Conservation (phyloP, 768 basidiomycete genomes). For the Mycena metata region DNA sequence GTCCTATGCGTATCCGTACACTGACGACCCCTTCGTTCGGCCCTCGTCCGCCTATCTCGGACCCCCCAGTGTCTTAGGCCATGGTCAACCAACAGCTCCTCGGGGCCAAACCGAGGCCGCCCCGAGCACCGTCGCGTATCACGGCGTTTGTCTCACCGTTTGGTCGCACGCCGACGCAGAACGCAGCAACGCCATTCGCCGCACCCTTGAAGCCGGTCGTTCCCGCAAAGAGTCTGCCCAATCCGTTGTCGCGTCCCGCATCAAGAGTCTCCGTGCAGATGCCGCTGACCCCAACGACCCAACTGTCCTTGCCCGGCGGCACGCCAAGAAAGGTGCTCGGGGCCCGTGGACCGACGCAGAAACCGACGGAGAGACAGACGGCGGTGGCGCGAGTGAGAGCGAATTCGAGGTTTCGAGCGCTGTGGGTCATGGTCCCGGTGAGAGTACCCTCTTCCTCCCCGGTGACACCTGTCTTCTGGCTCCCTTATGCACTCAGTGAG, state of each 20-base stretch:
- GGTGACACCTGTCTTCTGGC: conserved; percentile 95
- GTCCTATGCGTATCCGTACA: conserved; percentile 81
- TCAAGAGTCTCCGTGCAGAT: conserved; percentile 75
- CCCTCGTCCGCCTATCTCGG: conserved; percentile 87
- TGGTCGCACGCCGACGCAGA: conserved; percentile 97
- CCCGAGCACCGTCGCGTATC: conserved; percentile 75
- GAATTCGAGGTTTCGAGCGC: conserved; percentile 89
- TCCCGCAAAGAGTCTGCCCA: conserved; percentile 86
- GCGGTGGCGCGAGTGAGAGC: conserved; percentile 85
- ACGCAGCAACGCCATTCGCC: conserved; percentile 85
- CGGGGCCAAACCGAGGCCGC: conserved; percentile 49
- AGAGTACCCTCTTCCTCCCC: conserved; percentile 89
- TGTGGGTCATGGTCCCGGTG: conserved; percentile 84
- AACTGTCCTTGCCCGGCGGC: conserved; percentile 67
- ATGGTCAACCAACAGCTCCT: conserved; percentile 47
- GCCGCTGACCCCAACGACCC: conserved; percentile 62
- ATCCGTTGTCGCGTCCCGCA: conserved; percentile 74
- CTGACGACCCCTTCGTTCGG: conserved; percentile 82
- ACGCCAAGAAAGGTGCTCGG: conserved; percentile 68
- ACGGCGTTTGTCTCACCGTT: conserved; percentile 93
- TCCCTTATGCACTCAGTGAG: conserved; percentile 92
- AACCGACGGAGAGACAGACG: conserved; percentile 84
- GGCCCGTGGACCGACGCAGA: conserved; percentile 82
- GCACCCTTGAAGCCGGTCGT: conserved; percentile 83
- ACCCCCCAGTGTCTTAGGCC: conserved; percentile 76